Evolutionary conservation across 768 basidiomycete genomes (phyloP), one percentile per base, ranked within the genome.

Genomic region (Termitomyces bulborhizus): DNA sequence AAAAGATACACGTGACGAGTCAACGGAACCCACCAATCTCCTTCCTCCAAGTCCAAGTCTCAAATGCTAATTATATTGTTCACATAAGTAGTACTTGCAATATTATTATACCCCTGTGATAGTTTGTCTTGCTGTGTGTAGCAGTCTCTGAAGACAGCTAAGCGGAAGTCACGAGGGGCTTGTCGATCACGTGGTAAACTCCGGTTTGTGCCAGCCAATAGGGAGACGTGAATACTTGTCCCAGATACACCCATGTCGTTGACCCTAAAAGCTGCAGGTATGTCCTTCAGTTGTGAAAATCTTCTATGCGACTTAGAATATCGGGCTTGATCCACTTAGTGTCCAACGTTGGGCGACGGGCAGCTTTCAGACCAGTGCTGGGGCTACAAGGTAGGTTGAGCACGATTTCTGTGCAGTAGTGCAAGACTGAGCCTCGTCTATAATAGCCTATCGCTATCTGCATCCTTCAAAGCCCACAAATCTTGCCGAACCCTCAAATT

Each of bases 401-500:
- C 46, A 29, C 29, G 32, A 18, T 18, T 49, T 29, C 48, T 8
- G 51, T 46, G 18, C 37, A 55, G 45, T 53, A 48, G 49, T 45
- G 61, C 57, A 60, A 54, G 65, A 60, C 53, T 57, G 47, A 6
- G 61, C 46, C 59, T 53, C 42, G 31, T 37, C 46, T 31, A 48
- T 59, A 15, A 50, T 57, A 83, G 82, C 74, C 53, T 70, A 66
- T 64, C 85, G 85, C 62, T 75, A 76, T 41, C 63, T 90, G 21
- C 84, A 87, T 63, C 69, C 78, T 9, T 81, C 85, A 8, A 71
- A 67, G 49, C 68, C 78, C 50, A 65, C 67, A 12, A 63, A 67
- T 44, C 66, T 69, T 51, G 75, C 73, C 12, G 71, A 76, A 44
- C 71, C 72, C 24, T 67, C 76, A 36, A 58, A 68, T 46, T 58